phyloP scores from a whole-genome alignment of 2,329 filamentous ascomycete genomes.

The Mycosphaerella arachidis region DNA sequence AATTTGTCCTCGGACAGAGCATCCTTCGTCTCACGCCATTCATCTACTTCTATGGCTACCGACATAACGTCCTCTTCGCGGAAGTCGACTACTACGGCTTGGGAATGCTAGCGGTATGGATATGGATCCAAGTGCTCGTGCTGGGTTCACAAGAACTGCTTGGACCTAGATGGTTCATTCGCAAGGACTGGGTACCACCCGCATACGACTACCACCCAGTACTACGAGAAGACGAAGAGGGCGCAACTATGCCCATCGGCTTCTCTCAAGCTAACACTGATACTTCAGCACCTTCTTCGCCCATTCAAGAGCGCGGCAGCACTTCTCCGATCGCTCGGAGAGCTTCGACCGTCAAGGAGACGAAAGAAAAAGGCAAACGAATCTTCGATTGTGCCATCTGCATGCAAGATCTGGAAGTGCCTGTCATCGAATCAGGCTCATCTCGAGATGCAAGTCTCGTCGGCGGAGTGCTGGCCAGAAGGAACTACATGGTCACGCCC shows the following conservation, averaged over 20 bases:
- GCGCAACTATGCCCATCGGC: conserved; percentile 71
- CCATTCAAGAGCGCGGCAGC: conserved; percentile 24
- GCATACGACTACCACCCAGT: conserved; percentile 96
- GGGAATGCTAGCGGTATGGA: conserved; percentile 64
- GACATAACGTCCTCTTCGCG: conserved; percentile 77
- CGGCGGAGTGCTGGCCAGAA: conserved; percentile 66
- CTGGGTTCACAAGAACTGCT: conserved; percentile 79
- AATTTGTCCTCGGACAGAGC: conserved; percentile 82
- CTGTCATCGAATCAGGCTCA: conserved; percentile 59
- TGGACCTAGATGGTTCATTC: conserved; percentile 82
- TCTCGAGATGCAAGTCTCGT: conserved; percentile 41
- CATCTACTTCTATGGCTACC: conserved; percentile 75
- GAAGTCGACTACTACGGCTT: conserved; percentile 64
- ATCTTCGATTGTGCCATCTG: conserved; percentile 92
- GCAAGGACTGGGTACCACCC: conserved; percentile 59
- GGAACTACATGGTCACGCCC: conserved; percentile 94
- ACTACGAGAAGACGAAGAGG: conserved; percentile 77
- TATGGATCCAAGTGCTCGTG: conserved; percentile 79
- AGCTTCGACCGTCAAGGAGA: conserved; percentile 23
- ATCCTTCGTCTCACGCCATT: conserved; percentile 72
- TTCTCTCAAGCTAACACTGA: conserved; percentile 37
- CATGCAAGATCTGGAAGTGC: conserved; percentile 84
- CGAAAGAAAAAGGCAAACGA: conserved; percentile 53
- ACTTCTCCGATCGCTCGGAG: conserved; percentile 21
- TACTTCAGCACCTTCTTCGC: conserved; percentile 23